Base-by-base conservation (phyloP, 768 basidiomycete genomes). In the Pluteus cervinus region DNA sequence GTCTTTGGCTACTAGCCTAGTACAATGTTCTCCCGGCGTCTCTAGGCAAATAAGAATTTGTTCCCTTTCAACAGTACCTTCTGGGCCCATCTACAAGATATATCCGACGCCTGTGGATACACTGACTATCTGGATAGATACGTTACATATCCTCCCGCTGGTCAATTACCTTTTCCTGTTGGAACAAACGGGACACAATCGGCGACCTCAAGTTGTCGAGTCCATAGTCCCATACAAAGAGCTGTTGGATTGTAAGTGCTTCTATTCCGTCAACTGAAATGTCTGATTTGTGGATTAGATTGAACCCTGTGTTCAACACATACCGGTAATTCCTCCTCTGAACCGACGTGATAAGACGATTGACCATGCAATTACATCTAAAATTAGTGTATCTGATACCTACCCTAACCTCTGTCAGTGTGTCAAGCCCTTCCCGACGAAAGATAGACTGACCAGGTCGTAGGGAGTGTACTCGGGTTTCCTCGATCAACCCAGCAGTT, bases 391-490 rank as follows among this genome's bases (percentile, higher is more conserved):
- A 6, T 69, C 73, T 9, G 75, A 78, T 46, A 74, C 73, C 5
- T 72, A 58, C 53, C 71, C 70, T 4, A 68, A 63, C 41, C 51
- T 69, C 12, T 71, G 69, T 69, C 38, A 45, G 58, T 52, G n/a
- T n/a, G n/a, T n/a, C n/a, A n/a, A 7, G 7, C 21, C 3, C 24
- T 21, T 12, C 15, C 14, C 35, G 11, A 30, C 21, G n/a, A 14
- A 2, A 11, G 5, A 14, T 32, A 20, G 17, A 36, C 32, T 25
- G 3, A 29, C 4, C 7, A 29, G 10, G 16, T 30, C 21, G 2
- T 36, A 70, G 70, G 71, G 71, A 71, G 69, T 40, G 80, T 83
- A 16, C 69, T 83, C 14, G 82, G 82, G 6, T 82, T 79, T 65
- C 81, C 81, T n/a, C 67, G 72, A 10, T 65, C 69, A 5, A 75